Conservation (phyloP, 805 yeast species). For the Pichia nakasei region DNA sequence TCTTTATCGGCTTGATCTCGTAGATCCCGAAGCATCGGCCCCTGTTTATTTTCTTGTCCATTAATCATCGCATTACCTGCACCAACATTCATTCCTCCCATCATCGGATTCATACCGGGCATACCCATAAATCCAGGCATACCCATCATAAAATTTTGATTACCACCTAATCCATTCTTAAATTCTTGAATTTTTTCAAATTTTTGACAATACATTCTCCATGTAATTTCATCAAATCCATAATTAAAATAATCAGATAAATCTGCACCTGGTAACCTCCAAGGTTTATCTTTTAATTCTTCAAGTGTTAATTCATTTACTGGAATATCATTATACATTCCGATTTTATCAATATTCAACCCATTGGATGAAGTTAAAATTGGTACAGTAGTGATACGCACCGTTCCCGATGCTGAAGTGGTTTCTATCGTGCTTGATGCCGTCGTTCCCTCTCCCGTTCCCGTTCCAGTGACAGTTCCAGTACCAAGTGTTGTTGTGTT, state of each 20-base stretch:
- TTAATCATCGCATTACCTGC: conserved; percentile 3
- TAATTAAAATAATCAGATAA: conserved; percentile 89
- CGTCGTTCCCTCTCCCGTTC: too few relatives aligned
- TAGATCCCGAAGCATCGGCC: conserved; percentile 13
- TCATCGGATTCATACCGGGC: conserved; percentile 14
- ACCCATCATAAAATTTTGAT: conserved; percentile 39
- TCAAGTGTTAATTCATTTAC: conserved; percentile 74
- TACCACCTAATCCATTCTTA: too few relatives aligned
- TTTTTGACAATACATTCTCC: conserved; percentile 87
- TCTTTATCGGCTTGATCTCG: conserved; percentile 25
- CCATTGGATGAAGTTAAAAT: conserved; percentile 30
- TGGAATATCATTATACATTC: conserved; percentile 71
- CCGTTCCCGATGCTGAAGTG: conserved; percentile 13
- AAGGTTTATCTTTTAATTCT: conserved; percentile 86
- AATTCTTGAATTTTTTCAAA: conserved; percentile 73
- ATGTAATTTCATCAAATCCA: conserved; percentile 93
- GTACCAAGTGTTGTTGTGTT: not conserved
- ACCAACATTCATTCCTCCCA: conserved; percentile 14
- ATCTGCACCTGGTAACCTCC: conserved; percentile 98
- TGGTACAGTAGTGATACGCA: conserved; percentile 24
- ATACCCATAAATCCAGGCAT: conserved; percentile 12
- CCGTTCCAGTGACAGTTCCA: not conserved
- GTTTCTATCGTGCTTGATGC: conserved; percentile 7
- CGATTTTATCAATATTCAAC: conserved; percentile 65
- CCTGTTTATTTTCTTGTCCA: conserved; percentile 15